These are phyloP conservation scores for Begonia peltatifolia DNA, from an alignment of 306 rosid species.

Conservation along the genomic window DNA sequence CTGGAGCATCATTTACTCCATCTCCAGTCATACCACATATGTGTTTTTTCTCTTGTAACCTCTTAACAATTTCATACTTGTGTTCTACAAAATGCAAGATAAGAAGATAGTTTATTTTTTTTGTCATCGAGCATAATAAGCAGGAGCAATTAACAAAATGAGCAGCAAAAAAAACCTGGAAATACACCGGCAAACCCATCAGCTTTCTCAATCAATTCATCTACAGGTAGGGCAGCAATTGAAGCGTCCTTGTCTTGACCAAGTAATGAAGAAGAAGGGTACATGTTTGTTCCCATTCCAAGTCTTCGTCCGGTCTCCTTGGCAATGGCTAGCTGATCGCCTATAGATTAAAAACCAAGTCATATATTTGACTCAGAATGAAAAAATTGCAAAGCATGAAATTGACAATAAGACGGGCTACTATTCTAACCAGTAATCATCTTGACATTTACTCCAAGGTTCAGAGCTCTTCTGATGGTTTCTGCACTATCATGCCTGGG, in stretches of 20 bases:
- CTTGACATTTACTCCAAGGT: constrained; percentile 97
- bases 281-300: constrained; percentile 99
- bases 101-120: not conserved
- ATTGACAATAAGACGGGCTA: not conserved
- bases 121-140: not conserved
- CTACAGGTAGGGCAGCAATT: constrained; percentile 64
- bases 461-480: constrained; percentile 91
- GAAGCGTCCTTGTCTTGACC: constrained; percentile 79
- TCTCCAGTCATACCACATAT: constrained; percentile 99
- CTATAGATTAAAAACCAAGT: constrained; percentile 20
- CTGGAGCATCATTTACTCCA: constrained; percentile 98
- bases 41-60: constrained; percentile 87
- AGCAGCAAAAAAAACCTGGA: constrained; percentile 46
- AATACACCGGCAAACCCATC: constrained; percentile 99
- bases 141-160: not conserved
- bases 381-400: not conserved
- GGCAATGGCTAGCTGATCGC: constrained; percentile 95
- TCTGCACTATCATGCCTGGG: constrained; percentile 99
- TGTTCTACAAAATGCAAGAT: constrained; percentile 44
- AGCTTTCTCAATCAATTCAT: constrained; percentile 94
- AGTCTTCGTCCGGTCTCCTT: constrained; percentile 98
- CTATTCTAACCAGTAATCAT: constrained; percentile 79
- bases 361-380: not conserved
- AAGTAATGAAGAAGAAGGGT: constrained; percentile 90
- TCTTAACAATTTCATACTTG: constrained; percentile 95